These are phyloP conservation scores for Geranium incanum DNA, from an alignment of 441 rosid species.

Conservation along the genomic window DNA sequence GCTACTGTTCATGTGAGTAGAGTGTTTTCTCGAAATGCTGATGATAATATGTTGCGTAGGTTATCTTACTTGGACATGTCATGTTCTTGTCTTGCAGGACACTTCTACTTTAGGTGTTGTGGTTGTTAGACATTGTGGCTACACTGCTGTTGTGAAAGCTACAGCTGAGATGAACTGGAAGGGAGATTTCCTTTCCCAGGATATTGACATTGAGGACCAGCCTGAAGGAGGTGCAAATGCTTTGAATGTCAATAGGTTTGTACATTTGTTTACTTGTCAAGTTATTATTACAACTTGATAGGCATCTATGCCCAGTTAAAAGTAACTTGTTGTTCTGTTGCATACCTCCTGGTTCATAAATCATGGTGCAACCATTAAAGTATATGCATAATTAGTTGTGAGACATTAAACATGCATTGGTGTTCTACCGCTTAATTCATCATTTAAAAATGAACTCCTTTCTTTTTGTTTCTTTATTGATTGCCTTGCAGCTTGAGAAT, in stretches of 20 bases:
- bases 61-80: constrained; percentile 26
- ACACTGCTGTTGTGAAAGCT: constrained; percentile 57
- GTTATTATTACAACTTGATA: not conserved
- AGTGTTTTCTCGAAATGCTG: constrained; percentile 21
- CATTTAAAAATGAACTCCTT: constrained; percentile 10
- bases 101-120: constrained; percentile 67
- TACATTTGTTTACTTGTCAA: constrained; percentile 16
- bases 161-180: constrained; percentile 40
- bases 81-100: constrained; percentile 41
- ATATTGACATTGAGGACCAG: constrained; percentile 62
- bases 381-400: not conserved
- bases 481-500: constrained; percentile 55
- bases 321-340: constrained; percentile 9
- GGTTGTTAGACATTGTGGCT: constrained; percentile 66
- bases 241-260: constrained; percentile 65
- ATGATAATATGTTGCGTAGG: constrained; percentile 21
- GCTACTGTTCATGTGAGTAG: constrained; percentile 67
- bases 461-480: constrained; percentile 20
- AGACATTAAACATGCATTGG: not conserved
- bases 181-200: constrained; percentile 38
- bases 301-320: not conserved
- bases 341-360: constrained; percentile 4
- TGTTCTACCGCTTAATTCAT: not conserved
- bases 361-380: not conserved
- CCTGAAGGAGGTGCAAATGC: constrained; percentile 79